Conservation (phyloP, 495 filamentous ascomycete species). For the Delitschia confertaspora region DNA sequence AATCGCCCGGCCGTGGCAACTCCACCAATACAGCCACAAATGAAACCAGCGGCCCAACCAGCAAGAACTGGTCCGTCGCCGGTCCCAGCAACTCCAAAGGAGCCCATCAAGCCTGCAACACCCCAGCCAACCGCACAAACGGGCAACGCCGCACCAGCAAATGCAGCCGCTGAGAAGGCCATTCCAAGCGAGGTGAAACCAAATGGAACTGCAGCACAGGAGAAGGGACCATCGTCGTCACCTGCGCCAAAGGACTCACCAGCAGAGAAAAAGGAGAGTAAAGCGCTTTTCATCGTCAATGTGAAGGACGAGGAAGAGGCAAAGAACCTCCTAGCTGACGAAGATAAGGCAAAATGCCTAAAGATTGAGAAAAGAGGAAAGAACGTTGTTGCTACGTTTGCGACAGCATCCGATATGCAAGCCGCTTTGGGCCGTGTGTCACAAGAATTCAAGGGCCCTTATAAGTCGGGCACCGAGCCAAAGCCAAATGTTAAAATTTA, state of each 20-base stretch:
- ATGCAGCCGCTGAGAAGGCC: conserved; percentile 32
- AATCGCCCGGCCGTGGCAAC: conserved; percentile 27
- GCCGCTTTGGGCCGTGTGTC: conserved; percentile 63
- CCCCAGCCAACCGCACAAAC: conserved; percentile 41
- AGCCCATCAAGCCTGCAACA: conserved; percentile 43
- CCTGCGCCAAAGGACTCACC: conserved; percentile 22
- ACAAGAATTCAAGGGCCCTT: conserved; percentile 48
- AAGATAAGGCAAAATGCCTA: conserved; percentile 67
- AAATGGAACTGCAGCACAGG: conserved; percentile 32
- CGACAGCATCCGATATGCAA: conserved; percentile 65
- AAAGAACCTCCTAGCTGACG: conserved; percentile 67
- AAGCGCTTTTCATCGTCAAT: conserved; percentile 77
- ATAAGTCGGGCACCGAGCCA: conserved; percentile 37
- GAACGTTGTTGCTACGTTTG: conserved; percentile 76
- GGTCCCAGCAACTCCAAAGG: conserved; percentile 41
- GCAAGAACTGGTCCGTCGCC: conserved; percentile 39
- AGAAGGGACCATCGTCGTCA: conserved; percentile 24
- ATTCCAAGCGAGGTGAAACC: conserved; percentile 33
- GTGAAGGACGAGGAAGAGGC: conserved; percentile 68
- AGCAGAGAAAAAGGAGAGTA: conserved; percentile 43
- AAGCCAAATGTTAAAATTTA: conserved; percentile 77
- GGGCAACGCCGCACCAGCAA: conserved; percentile 29
- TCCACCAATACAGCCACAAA: conserved; percentile 38
- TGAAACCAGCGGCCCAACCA: conserved; percentile 46
- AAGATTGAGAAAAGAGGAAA: conserved; percentile 68